These are phyloP conservation scores for Quambalaria eucalypti DNA, from an alignment of 1,284 basidiomycete genomes.

Conservation along the genomic window DNA sequence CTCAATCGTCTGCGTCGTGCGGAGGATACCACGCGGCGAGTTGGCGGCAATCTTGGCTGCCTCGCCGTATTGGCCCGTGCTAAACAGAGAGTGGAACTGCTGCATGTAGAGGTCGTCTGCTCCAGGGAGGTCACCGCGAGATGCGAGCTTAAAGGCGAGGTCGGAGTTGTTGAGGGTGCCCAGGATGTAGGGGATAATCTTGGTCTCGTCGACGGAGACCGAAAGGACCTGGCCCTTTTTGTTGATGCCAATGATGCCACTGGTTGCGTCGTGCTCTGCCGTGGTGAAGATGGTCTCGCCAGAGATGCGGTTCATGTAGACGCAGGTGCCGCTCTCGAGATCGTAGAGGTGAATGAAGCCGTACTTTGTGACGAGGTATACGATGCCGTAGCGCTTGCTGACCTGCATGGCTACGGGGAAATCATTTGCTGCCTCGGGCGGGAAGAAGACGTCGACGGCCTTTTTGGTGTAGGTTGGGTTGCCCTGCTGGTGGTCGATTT, in stretches of 20 bases:
- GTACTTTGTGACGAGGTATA: slow-evolving; percentile 97
- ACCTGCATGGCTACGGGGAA: slow-evolving; percentile 99
- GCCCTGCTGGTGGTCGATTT: slow-evolving; percentile 92
- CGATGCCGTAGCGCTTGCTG: slow-evolving; percentile 89
- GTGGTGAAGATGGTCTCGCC: slow-evolving; percentile 99
- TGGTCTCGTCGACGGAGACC: slow-evolving; percentile 92
- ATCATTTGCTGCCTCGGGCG: slow-evolving; percentile 92
- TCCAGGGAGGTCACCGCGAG: slow-evolving; percentile 90
- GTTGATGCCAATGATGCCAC: slow-evolving; percentile 98
- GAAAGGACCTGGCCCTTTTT: slow-evolving; percentile 97
- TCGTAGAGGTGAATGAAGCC: slow-evolving; percentile 99
- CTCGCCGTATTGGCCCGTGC: slow-evolving; percentile 79
- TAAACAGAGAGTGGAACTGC: slow-evolving; percentile 90
- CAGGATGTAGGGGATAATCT: slow-evolving; percentile 90
- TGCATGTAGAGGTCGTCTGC: slow-evolving; percentile 94
- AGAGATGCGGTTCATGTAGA: slow-evolving; percentile 99
- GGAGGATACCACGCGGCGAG: slow-evolving; percentile 89
- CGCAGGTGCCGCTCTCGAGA: slow-evolving; percentile 92
- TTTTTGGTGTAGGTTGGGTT: slow-evolving; percentile 96
- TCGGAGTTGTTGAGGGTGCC: slow-evolving; percentile 92
- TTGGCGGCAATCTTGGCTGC: slow-evolving; percentile 98
- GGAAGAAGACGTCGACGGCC: slow-evolving; percentile 98
- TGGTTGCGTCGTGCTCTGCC: slow-evolving; percentile 82
- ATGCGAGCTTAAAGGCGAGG: slow-evolving; percentile 94
- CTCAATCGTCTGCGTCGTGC: slow-evolving; percentile 91